A percentile compares a stretch with the other conserved stretches of the same genome.
These are phyloP conservation scores for Sporothrix variecibatus DNA, from an alignment of 2,329 filamentous ascomycete species.

Conservation along the genomic window DNA sequence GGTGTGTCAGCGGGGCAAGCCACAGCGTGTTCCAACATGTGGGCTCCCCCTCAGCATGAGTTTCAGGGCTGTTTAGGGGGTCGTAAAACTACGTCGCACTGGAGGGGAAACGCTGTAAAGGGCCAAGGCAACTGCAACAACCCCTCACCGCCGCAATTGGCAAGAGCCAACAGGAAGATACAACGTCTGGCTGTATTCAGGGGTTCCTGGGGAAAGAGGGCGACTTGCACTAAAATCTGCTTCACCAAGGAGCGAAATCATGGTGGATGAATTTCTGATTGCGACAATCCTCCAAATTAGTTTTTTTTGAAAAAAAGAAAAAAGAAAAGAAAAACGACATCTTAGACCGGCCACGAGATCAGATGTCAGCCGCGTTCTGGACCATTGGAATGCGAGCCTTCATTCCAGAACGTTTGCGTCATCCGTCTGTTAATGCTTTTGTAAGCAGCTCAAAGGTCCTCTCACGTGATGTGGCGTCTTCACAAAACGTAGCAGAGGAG, in stretches of 20 bases:
- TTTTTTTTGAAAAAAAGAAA: too few relatives aligned
- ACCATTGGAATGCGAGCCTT: neutral
- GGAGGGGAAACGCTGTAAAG: neutral
- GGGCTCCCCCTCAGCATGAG: neutral
- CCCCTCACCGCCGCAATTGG: neutral
- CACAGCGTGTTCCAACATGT: neutral
- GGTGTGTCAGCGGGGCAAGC: constrained; percentile 17
- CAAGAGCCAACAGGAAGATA: neutral
- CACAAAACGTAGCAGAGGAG: neutral
- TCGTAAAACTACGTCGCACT: neutral
- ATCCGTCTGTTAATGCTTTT: neutral
- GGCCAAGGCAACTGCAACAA: neutral
- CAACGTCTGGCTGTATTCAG: neutral
- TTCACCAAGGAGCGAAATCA: neutral
- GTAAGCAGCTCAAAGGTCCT: too few relatives aligned
- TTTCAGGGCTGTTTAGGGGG: neutral
- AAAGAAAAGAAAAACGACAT: neutral
- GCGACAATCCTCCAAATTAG: neutral
- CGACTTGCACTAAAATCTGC: neutral
- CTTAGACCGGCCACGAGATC: neutral
- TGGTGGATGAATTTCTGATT: neutral
- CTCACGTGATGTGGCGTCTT: constrained; percentile 25
- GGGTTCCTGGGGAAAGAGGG: neutral
- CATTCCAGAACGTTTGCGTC: constrained; percentile 19
- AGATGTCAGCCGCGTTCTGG: neutral